Evolutionary conservation across 1,139 yeast genomes (phyloP).

Genomic region (Lizanozyma gosingica): DNA sequence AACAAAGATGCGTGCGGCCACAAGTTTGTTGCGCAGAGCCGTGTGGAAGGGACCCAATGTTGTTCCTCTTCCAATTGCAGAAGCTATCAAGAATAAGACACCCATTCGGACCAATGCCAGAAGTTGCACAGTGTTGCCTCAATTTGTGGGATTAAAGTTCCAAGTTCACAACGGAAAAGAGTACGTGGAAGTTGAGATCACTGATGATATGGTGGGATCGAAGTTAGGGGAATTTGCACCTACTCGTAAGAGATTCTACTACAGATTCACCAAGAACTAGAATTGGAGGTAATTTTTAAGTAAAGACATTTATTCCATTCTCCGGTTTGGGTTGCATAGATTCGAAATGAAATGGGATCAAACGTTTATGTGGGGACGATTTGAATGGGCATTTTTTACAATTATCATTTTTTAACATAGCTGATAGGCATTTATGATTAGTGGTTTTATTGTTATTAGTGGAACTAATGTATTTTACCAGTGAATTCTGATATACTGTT

Average conservation of each 20-base stretch:
- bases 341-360: no score
- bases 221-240: constrained; percentile 94
- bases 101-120: constrained; percentile 94
- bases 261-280: constrained; percentile 65
- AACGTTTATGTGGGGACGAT: no score
- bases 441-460: no score
- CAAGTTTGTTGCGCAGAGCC: not conserved
- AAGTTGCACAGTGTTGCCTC: constrained; percentile 88
- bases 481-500: no score
- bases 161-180: constrained; percentile 96
- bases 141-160: constrained; percentile 87
- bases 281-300: no score
- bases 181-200: constrained; percentile 77
- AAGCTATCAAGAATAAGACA: constrained; percentile 70
- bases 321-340: no score
- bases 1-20: not conserved
- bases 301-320: no score
- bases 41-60: constrained; percentile 64
- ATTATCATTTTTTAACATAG: no score
- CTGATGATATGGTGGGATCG: constrained; percentile 97
- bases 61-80: constrained; percentile 84
- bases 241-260: constrained; percentile 79
- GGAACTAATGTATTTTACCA: no score
- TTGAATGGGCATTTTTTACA: no score
- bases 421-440: no score